Percentiles rank a stretch among this genome's conserved stretches.
These are phyloP conservation scores for Guadua angustifolia DNA, from an alignment of 176 grass and related monocot genomes.

Conservation along the genomic window DNA sequence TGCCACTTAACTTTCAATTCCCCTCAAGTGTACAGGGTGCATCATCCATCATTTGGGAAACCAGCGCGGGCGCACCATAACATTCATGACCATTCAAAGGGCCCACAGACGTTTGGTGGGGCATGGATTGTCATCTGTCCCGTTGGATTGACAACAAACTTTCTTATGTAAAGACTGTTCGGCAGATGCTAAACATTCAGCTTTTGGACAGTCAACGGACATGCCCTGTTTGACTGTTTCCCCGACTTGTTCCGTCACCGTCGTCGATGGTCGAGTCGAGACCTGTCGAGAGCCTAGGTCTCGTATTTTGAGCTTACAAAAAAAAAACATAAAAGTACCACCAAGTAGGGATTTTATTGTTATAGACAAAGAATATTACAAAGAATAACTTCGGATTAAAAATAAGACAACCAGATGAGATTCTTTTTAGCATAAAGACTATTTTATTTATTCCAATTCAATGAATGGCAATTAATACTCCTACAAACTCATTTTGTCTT, in stretches of 20 bases:
- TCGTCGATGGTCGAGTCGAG: no score
- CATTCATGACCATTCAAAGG: neutral
- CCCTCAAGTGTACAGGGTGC: neutral
- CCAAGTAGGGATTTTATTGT: no score
- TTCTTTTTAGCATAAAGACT: no score
- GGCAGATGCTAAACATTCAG: neutral
- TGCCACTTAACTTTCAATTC: neutral
- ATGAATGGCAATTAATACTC: no score
- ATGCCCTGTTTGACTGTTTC: conserved; percentile 38
- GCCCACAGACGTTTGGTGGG: neutral
- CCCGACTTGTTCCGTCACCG: neutral
- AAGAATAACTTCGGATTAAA: no score
- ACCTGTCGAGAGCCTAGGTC: no score
- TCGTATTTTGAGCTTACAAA: no score
- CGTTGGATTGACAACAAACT: neutral
- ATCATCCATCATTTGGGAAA: neutral
- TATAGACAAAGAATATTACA: no score
- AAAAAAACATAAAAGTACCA: no score
- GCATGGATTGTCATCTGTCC: neutral
- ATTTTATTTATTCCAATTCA: no score
- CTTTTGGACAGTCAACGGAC: neutral
- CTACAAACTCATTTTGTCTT: no score
- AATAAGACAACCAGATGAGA: no score
- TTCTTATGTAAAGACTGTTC: neutral
- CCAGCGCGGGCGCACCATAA: neutral